A percentile compares a stretch with the other conserved stretches of the same genome.
These are phyloP conservation scores for Backusella luteola DNA, from an alignment of 192 early-diverging fungal species.

Conservation along the genomic window DNA sequence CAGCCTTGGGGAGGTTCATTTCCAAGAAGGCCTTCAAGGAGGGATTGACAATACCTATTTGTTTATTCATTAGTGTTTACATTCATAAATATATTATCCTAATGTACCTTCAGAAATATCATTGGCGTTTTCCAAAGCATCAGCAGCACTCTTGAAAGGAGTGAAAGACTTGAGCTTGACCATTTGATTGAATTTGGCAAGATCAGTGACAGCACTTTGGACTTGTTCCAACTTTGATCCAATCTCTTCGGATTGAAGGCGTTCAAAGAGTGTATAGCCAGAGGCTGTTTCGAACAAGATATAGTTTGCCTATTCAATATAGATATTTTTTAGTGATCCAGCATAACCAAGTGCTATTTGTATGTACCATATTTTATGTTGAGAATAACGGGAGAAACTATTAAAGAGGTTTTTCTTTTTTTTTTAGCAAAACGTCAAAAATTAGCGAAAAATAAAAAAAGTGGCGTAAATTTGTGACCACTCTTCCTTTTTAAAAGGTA, in stretches of 20 bases:
- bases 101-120: conserved; percentile 92
- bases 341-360: neutral
- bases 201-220: conserved; percentile 77
- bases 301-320: conserved; percentile 47
- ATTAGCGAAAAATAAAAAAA: neutral
- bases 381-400: neutral
- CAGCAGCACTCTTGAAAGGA: conserved; percentile 94
- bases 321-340: neutral
- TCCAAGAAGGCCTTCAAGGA: conserved; percentile 93
- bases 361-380: neutral
- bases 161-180: conserved; percentile 87
- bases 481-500: neutral
- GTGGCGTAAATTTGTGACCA: neutral
- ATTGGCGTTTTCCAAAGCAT: conserved; percentile 98
- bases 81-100: neutral
- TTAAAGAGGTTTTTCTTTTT: neutral
- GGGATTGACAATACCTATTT: conserved; percentile 79
- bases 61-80: neutral
- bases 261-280: conserved; percentile 96
- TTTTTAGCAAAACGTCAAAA: neutral
- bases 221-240: conserved; percentile 91
- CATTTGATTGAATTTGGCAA: conserved; percentile 87
- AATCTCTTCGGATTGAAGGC: conserved; percentile 91
- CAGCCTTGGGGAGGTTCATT: conserved; percentile 84
- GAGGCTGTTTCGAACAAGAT: conserved; percentile 94